A percentile compares a stretch with the other conserved stretches of the same genome.
These are phyloP conservation scores for Diplocarpon mali DNA, from an alignment of 2,329 filamentous ascomycete species.

Conservation along the genomic window DNA sequence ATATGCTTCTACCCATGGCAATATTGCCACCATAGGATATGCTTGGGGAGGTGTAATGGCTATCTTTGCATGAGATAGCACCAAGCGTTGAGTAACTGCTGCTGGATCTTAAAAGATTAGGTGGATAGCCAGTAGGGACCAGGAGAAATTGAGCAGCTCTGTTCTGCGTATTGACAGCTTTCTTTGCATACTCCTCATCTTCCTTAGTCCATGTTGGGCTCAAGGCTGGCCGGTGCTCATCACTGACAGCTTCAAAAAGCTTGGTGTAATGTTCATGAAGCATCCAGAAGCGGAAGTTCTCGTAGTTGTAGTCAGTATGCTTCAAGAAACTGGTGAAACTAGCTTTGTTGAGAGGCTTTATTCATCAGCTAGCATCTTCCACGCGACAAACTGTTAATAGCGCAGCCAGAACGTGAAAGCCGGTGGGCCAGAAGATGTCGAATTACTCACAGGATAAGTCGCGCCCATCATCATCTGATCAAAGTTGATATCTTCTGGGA, in stretches of 20 bases:
- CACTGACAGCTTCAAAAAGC: conserved; percentile 3
- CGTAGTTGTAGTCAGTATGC: conserved; percentile 1
- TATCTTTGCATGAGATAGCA: neutral
- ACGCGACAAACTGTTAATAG: neutral
- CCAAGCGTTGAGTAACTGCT: neutral
- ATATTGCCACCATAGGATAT: neutral
- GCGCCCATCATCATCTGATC: conserved; percentile 6
- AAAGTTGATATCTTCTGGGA: conserved; percentile 5
- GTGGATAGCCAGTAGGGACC: too few species aligned
- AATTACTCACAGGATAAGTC: conserved; percentile 4
- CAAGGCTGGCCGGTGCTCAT: conserved; percentile 2
- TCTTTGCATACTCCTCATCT: conserved; percentile 3
- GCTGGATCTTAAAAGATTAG: neutral
- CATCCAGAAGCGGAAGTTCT: conserved; percentile 3
- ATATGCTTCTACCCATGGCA: conserved; percentile 2
- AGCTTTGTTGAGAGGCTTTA: conserved; percentile 3
- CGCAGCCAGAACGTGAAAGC: neutral
- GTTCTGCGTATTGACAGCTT: neutral
- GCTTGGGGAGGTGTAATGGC: neutral
- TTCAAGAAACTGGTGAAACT: conserved; percentile 1
- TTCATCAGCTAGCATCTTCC: neutral
- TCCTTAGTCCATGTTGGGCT: conserved; percentile 3
- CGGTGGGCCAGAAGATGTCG: neutral
- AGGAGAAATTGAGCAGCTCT: neutral
- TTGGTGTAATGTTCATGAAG: conserved; percentile 3